Evolutionary conservation across 1,284 basidiomycete genomes (phyloP), one percentile per base, ranked within the genome.

Genomic region (Microbotryomycetes sp.): DNA sequence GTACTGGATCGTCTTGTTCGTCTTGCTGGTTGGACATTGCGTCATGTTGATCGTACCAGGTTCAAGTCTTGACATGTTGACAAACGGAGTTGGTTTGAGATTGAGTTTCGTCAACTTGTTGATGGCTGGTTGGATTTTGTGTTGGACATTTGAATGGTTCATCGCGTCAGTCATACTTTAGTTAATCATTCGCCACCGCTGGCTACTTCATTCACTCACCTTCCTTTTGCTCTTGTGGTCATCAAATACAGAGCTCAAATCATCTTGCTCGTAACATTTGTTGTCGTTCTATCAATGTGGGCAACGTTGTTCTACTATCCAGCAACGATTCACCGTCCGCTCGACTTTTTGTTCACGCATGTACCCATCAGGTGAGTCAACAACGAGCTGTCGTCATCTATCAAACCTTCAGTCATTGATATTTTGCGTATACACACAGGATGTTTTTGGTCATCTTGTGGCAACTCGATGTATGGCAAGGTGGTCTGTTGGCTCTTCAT

Each of bases 391-490:
- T 22, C 9, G 14, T 49, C 15, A 26, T 14, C 46, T n/a, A 9
- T n/a, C 28, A 49, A 26, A 26, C 23, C 23, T 28, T 49, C 47
- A 49, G 28, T 50, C 22, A n/a, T n/a, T n/a, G n/a, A n/a, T 12
- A 26, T 26, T 28, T 12, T 5, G 6, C 30, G 4, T 2, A 9
- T 15, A 15, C 23, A 9, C 4, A n/a, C 36, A 56, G 56, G 14
- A 68, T 66, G 67, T 54, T 60, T 31, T 49, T 68, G 1, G 49
- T 59, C 12, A 54, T 61, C 26, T 54, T 66, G 16, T 49, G 62
- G 49, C 46, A 62, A 22, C 49, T 64, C 45, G 64, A 66, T 26
- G 50, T 66, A 26, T 66, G 67, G 67, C 67, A 68, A 45, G 58
- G 60, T 42, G 67, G 67, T 22, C 57, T 68, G 28, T 60, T 68